Base-by-base conservation (phyloP, 1,284 basidiomycete species). In the Kalmanozyma brasiliensis region DNA sequence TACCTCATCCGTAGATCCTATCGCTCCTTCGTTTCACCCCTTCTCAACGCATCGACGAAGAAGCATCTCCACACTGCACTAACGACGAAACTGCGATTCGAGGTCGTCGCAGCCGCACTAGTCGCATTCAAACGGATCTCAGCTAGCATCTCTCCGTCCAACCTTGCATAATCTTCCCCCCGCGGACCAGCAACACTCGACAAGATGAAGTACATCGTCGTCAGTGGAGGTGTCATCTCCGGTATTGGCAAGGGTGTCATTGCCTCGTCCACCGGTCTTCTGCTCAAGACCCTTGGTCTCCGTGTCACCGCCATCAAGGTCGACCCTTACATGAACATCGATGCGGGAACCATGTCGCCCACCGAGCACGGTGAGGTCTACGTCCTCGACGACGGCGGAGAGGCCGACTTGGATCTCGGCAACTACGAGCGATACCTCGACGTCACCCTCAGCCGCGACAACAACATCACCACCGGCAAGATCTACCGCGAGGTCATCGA, bases 321-420 rank as follows among this genome's bases (percentile, higher is more conserved):
- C 77, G 95, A 98, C 84, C 95, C 95, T 20, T 98, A 98, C 83
- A 98, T 98, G 94, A 98, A 98, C 85, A 97, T 99, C 79, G 95
- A 99, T 87, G 96, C 95, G 33, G 96, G 96, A 38, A 98, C 95
- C 29, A 99, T 99, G 95, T 88, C 93, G 37, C 96, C 95, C 13
- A 96, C 94, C 32, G 95, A 98, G 84, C 95, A 98, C 83, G 96
- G 94, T 76, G 95, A 98, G 85, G 96, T 98, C 4, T 98, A 96
- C 81, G 95, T 98, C 40, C 86, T 99, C 72, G 95, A 99, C 84
- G 95, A 99, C 74, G 96, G 96, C 30, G 96, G 95, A 47, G 95
- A 99, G 84, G 96, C 95, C 69, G 95, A 98, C 84, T 86, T 99
- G 29, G 95, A 99, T 84, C 85, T 99, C 43, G 95, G 95, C 57